Conservation (phyloP, 2,329 filamentous ascomycete species). For the Orbilia blumenaviensis region DNA sequence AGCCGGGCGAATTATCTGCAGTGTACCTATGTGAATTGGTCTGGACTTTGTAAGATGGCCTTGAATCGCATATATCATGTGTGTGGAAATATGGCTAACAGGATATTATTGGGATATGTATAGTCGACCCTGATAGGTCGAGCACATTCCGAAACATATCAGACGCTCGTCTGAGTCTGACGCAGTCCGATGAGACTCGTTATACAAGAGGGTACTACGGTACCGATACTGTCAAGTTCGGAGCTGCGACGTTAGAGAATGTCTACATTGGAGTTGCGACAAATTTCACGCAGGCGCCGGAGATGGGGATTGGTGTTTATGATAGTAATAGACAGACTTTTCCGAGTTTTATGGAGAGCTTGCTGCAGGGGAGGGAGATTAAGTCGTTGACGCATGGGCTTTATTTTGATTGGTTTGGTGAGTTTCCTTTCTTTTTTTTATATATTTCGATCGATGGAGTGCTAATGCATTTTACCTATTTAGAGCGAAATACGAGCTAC, state of each 20-base stretch:
- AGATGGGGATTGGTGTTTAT: slow-evolving; percentile 43
- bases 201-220: slow-evolving; percentile 39
- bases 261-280: slow-evolving; percentile 42
- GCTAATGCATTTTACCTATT: slow-evolving; percentile 7
- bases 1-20: slow-evolving; percentile 34
- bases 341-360: slow-evolving; percentile 38
- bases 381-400: slow-evolving; percentile 37
- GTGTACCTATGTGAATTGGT: slow-evolving; percentile 37
- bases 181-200: slow-evolving; percentile 15
- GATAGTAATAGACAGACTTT: slow-evolving; percentile 35
- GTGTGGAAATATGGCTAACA: background rate
- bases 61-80: background rate
- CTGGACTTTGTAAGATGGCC: slow-evolving; percentile 34
- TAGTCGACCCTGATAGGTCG: slow-evolving; percentile 14
- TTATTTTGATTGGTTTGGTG: slow-evolving; percentile 41
- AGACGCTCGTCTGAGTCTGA: slow-evolving; percentile 15
- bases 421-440: background rate
- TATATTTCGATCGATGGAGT: background rate
- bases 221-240: slow-evolving; percentile 37
- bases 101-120: background rate
- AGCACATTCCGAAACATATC: slow-evolving; percentile 32
- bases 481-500: slow-evolving; percentile 42
- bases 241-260: slow-evolving; percentile 20
- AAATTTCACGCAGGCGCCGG: slow-evolving; percentile 42
- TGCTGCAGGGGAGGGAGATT: slow-evolving; percentile 29